Base-by-base conservation (phyloP, 345 rosid genomes). In the Aurinia saxatilis region DNA sequence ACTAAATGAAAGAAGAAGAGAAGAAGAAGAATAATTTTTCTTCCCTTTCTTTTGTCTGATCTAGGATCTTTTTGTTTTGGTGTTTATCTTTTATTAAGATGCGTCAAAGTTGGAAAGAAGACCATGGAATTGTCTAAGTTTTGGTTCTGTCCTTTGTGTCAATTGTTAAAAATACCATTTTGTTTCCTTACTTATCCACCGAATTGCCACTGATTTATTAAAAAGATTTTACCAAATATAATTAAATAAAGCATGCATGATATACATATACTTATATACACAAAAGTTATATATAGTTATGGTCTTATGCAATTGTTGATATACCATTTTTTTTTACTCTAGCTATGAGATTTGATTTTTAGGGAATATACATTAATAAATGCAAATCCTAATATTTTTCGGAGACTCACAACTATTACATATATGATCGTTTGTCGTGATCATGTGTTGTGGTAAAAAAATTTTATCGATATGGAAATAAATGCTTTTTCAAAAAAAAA, bases 21-120 rank as follows among this genome's bases (percentile, higher is more conserved):
- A n/a, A n/a, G n/a, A n/a, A n/a, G n/a, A n/a, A n/a, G n/a, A n/a
- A 14, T 44, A 5, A 14, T 31, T 46, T 21, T 2, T 10, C 40
- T 71, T 49, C 35, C 45, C 39, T 57, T 57, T 50, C 30, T 64
- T n/a, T 57, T 56, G 50, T 70, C 38, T 62, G 29, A 63, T 61
- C 51, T 54, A 44, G 21, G 16, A 68, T 50, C 34, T n/a, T 35
- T n/a, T 16, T 30, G 63, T 14, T n/a, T n/a, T 61, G 18, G 55
- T 63, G 55, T 57, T 64, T 17, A 50, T 33, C 5, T 60, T 50
- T 33, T 25, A 37, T 40, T 63, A 56, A 1, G 60, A 42, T 57
- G 69, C 70, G 65, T 71, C 70, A 71, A 71, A 71, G 65, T 71
- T 58, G 75, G 65, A 64, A 55, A 56, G 65, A 70, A 47, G 59